phyloP scores from a whole-genome alignment of 768 basidiomycete species.

The Hygrophoropsis aurantiaca region DNA sequence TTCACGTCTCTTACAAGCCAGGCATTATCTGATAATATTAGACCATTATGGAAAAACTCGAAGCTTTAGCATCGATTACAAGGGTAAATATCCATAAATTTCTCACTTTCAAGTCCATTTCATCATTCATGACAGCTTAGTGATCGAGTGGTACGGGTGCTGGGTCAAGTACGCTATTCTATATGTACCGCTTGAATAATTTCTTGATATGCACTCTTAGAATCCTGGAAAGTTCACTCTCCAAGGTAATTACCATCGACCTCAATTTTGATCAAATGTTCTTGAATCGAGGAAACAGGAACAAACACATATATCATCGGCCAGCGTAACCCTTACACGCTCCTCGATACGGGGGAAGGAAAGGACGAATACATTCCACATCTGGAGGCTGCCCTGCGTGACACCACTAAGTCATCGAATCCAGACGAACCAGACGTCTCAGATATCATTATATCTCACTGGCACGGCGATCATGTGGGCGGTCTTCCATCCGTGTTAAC shows the following conservation, averaged over 20 bases:
- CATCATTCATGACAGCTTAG: conserved; percentile 50
- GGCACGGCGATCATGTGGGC: conserved; percentile 83
- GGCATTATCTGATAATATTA: no score
- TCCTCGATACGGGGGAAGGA: conserved; percentile 85
- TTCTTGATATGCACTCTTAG: conserved; percentile 33
- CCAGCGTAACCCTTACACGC: conserved; percentile 63
- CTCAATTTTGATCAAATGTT: no score
- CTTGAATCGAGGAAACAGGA: no score
- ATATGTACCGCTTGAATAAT: background rate
- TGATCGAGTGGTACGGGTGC: conserved; percentile 61
- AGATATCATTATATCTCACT: conserved; percentile 90
- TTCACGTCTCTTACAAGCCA: no score
- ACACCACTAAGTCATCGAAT: conserved; percentile 32
- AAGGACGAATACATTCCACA: conserved; percentile 62
- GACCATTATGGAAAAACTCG: conserved; percentile 57
- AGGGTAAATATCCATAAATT: conserved; percentile 38
- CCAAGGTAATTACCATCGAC: conserved; percentile 53
- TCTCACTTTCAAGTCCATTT: conserved; percentile 1
- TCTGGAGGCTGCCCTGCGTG: conserved; percentile 60
- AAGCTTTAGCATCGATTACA: conserved; percentile 51
- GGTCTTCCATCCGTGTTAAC: conserved; percentile 72
- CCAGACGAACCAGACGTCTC: conserved; percentile 60
- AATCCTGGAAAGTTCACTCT: conserved; percentile 89
- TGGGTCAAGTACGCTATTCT: conserved; percentile 64
- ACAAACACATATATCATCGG: conserved; percentile 92